Base-by-base conservation (phyloP, 2,329 filamentous ascomycete species). In the Trichoderma sp. region DNA sequence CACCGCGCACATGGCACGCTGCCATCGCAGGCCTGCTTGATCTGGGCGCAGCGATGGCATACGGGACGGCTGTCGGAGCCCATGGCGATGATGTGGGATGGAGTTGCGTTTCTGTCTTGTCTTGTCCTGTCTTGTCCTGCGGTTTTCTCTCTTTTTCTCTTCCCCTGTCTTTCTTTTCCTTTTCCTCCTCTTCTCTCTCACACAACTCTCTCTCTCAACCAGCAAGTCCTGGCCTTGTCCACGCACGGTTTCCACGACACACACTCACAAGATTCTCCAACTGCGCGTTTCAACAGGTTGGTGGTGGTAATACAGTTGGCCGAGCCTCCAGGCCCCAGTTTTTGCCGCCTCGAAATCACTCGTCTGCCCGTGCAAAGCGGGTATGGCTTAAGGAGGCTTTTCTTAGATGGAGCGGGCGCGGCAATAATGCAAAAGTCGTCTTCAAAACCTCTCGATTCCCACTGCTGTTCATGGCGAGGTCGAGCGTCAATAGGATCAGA, bases 21-120 rank as follows among this genome's bases (percentile, higher is more conserved):
- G 71, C 80, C 79, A 71, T 80, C 77, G 72, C 80, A 81, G 58
- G 78, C 80, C 74, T 81, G 80, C 71, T 81, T 81, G 73, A 81
- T 81, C 74, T 80, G 77, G 28, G 79, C 79, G 65, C 80, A 81
- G 74, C 80, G 80, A 51, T 78, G 75, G 73, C 80, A 81, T 24
- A 80, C 79, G 28, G 78, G 76, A 30, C 77, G 74, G 65, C 73
- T 76, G 26, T 79, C 77, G 68, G 76, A 73, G 70, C 77, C 78
- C 78, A 79, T 79, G 57, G 66, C 21, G 68, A 67, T 36, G 34
- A 36, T 36, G 34, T 36, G 34, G 34, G 34, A 36, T 43, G 36
- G 36, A 18, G 32, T 8, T 9, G 64, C 32, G 39, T 34, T 51
- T 21, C 39, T 51, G 24, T 65, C 21, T 39, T 39, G 36, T 3